Base-by-base conservation (phyloP, 1,139 yeast species). In the Debaryomyces sp. region DNA sequence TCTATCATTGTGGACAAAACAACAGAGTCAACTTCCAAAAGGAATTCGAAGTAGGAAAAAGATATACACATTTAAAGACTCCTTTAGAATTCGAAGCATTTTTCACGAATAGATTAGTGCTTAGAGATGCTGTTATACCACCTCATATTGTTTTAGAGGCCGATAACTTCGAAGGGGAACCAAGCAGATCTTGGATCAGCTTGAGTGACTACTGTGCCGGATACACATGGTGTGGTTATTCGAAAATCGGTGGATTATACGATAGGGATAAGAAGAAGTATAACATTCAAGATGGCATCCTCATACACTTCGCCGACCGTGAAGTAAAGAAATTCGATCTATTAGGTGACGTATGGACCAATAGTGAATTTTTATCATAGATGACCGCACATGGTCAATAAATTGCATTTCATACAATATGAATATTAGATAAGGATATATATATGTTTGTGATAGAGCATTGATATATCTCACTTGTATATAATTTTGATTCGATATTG, bases 211-310 rank as follows among this genome's bases (percentile, higher is more conserved):
- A 70, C 51, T 71, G 77, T 52, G 51, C 59, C 41, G 70, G 69
- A 4, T 71, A 71, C 50, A 66, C 70, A 5, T 71, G 76, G 75
- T 71, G 77, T 57, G 75, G 67, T 2, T 70, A 69, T 49, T 67
- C 71, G n/a, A 62, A 63, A 44, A 60, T 69, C 26, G 77, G 75
- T 3, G 66, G 66, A 3, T 34, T 49, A 27, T 51, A 42, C 47
- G 26, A 51, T 6, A 54, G 53, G 2, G 46, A 52, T 22, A 43
- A 55, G 5, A 43, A 41, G 36, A 30, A 30, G n/a, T 22, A 38
- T 18, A 46, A 50, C 37, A 49, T 53, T 7, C 51, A 55, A 8
- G 47, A 45, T 13, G 75, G 75, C 1, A 34, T 45, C 1, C 32
- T 62, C 6, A 36, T 71, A 6, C 53, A 59, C 13, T 70, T 60